Evolutionary conservation across 225 moss, liverwort and hornwort species (phyloP).

Genomic region (Ulota crispa): DNA sequence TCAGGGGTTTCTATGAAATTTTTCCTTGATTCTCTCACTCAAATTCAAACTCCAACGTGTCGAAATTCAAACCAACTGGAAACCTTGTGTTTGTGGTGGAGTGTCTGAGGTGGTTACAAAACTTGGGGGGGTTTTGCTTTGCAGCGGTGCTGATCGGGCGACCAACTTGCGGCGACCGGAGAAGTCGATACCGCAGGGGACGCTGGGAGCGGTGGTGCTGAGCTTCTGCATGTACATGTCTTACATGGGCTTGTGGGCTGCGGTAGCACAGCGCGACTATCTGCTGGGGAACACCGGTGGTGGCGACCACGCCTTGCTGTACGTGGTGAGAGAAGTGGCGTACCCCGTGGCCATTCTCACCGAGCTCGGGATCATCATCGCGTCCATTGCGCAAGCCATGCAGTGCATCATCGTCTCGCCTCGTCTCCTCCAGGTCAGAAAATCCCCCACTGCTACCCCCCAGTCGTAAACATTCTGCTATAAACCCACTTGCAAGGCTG

Average conservation of each 20-base stretch:
- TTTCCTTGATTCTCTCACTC: too few species aligned
- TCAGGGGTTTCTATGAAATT: too few species aligned
- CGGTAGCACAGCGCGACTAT: conserved; percentile 84
- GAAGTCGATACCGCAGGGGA: conserved; percentile 85
- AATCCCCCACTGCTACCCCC: too few species aligned
- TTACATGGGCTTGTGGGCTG: conserved; percentile 96
- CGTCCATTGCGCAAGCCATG: conserved; percentile 89
- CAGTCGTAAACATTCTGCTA: too few species aligned
- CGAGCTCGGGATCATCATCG: conserved; percentile 90
- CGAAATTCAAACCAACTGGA: too few species aligned
- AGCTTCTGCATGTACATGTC: conserved; percentile 88
- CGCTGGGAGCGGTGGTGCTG: conserved; percentile 78
- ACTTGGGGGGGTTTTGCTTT: too few species aligned
- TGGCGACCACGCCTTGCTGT: conserved; percentile 59
- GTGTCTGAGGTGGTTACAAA: background rate
- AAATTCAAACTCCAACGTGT: too few species aligned
- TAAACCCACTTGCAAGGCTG: too few species aligned
- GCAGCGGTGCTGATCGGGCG: conserved; percentile 93
- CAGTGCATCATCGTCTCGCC: conserved; percentile 93
- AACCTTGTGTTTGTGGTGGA: background rate
- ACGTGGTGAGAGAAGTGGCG: conserved; percentile 73
- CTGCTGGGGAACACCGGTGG: conserved; percentile 63
- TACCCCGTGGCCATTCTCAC: conserved; percentile 83
- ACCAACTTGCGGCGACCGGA: conserved; percentile 80
- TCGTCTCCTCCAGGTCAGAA: conserved; percentile 81